These are phyloP conservation scores for Tetrapisispora phaffii DNA, from an alignment of 805 yeast genomes.

Conservation along the genomic window DNA sequence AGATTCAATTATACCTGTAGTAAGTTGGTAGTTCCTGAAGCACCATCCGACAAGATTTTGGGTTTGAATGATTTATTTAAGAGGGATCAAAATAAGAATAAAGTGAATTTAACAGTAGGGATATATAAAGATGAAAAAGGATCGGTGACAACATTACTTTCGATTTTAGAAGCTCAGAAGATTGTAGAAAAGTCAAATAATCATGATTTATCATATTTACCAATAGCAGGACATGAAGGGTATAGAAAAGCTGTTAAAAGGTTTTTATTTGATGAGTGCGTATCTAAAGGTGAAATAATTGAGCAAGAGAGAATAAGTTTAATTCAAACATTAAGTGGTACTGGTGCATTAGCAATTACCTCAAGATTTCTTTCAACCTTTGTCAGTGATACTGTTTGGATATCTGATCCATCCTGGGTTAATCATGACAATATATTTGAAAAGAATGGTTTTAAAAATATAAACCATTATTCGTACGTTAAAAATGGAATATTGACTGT, in stretches of 20 bases:
- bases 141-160: conserved; percentile 32
- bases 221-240: conserved; percentile 67
- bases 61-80: conserved; percentile 70
- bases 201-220: conserved; percentile 42
- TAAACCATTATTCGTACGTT: conserved; percentile 63
- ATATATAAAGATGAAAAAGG: conserved; percentile 88
- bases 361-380: conserved; percentile 61
- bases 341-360: conserved; percentile 84
- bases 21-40: conserved; percentile 32
- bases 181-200: conserved; percentile 41
- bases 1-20: not conserved
- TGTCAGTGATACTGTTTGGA: conserved; percentile 39
- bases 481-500: conserved; percentile 60
- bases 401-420: conserved; percentile 92
- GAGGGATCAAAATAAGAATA: conserved; percentile 49
- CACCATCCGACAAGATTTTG: conserved; percentile 81
- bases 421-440: conserved; percentile 76
- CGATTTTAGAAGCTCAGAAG: conserved; percentile 23
- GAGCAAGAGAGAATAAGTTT: conserved; percentile 61
- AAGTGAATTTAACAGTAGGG: conserved; percentile 41
- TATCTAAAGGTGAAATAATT: conserved; percentile 39
- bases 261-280: conserved; percentile 61
- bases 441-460: conserved; percentile 52
- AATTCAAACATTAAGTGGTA: conserved; percentile 86
- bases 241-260: conserved; percentile 59